phyloP scores from a whole-genome alignment of 768 basidiomycete species.

The Termitomyces sp. region DNA sequence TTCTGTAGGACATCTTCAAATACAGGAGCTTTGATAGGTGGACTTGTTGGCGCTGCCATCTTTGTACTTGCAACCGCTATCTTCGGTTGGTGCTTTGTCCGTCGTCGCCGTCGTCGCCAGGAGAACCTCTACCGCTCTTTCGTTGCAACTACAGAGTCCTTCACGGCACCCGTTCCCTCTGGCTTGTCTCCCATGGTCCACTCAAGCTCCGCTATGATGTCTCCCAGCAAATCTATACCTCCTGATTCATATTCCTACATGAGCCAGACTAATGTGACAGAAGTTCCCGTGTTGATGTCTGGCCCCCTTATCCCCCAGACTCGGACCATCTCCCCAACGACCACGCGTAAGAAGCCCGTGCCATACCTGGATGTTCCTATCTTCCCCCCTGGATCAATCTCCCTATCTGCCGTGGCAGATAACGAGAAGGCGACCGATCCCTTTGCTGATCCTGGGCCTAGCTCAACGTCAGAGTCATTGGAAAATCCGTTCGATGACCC shows the following conservation, averaged over 20 bases:
- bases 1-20: slow-evolving; percentile 1
- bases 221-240: not conserved
- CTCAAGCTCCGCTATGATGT: not conserved
- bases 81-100: slow-evolving; percentile 8
- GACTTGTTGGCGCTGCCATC: slow-evolving; percentile 12
- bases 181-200: not conserved
- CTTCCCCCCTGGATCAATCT: not conserved
- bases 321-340: not conserved
- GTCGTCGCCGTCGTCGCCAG: slow-evolving; percentile 13
- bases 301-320: not conserved
- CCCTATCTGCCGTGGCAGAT: not conserved
- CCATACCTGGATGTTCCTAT: slow-evolving; percentile 9
- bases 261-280: not conserved
- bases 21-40: slow-evolving; percentile 11
- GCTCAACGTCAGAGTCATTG: not conserved
- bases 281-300: not conserved
- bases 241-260: slow-evolving; percentile 1
- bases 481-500: slow-evolving; percentile 16
- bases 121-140: slow-evolving; percentile 6
- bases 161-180: not conserved
- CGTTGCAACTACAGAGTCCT: slow-evolving; percentile 4
- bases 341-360: slow-evolving; percentile 12
- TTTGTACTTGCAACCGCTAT: slow-evolving; percentile 11
- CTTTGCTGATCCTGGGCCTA: slow-evolving; percentile 11
- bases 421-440: slow-evolving; percentile 5